Evolutionary conservation across 768 basidiomycete species (phyloP).

Genomic region (Mycena rebaudengoi): DNA sequence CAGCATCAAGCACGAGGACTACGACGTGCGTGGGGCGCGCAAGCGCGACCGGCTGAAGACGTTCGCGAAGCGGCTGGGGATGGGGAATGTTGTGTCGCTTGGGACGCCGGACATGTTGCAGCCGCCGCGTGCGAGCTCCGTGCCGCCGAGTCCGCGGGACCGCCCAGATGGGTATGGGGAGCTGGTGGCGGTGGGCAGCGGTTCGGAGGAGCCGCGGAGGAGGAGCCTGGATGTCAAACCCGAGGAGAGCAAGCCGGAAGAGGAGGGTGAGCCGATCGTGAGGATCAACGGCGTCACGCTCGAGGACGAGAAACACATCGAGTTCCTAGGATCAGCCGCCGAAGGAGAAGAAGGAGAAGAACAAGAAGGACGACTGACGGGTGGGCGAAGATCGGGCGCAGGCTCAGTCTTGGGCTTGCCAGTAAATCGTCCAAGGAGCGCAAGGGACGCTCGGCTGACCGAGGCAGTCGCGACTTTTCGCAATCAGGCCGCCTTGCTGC

Average conservation of each 20-base stretch:
- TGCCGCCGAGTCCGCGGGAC: conserved; percentile 53
- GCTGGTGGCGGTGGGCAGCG: conserved; percentile 46
- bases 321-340: conserved; percentile 45
- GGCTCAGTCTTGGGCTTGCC: conserved; percentile 68
- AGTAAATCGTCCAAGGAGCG: conserved; percentile 45
- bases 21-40: conserved; percentile 62
- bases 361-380: conserved; percentile 46
- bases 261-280: conserved; percentile 33
- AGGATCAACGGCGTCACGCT: conserved; percentile 36
- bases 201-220: conserved; percentile 48
- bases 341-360: conserved; percentile 46
- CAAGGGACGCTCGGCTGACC: conserved; percentile 44
- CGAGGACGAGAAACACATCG: conserved; percentile 44
- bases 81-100: conserved; percentile 39
- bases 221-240: conserved; percentile 54
- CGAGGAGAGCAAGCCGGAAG: conserved; percentile 34
- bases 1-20: conserved; percentile 86
- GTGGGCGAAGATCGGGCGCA: conserved; percentile 72
- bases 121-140: conserved; percentile 64
- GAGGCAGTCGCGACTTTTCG: conserved; percentile 27
- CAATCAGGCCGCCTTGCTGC: neutral
- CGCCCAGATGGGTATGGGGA: conserved; percentile 30
- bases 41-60: conserved; percentile 83
- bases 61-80: conserved; percentile 70
- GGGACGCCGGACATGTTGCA: conserved; percentile 33